phyloP scores from a whole-genome alignment of 2,329 filamentous ascomycete genomes.

The Xylaria sp. region DNA sequence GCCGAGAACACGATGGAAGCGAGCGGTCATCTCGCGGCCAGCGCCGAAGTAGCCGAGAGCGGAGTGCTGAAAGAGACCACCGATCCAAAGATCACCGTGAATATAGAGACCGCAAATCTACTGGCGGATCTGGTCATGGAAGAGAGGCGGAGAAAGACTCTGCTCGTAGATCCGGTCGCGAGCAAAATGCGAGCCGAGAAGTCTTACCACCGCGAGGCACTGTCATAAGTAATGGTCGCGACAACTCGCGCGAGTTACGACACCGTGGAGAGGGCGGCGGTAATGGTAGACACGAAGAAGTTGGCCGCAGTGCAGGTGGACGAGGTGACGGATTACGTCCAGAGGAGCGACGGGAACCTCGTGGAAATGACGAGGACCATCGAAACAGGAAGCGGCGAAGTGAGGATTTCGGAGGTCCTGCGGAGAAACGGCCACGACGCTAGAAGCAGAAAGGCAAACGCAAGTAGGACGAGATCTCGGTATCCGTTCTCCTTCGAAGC shows the following conservation, averaged over 20 bases:
- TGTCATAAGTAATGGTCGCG: conserved; percentile 25
- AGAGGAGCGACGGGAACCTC: conserved; percentile 33
- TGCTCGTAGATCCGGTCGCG: conserved; percentile 28
- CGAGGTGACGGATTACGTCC: conserved; percentile 34
- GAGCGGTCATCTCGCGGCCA: conserved; percentile 38
- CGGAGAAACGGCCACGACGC: conserved; percentile 51
- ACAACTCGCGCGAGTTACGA: conserved; percentile 29
- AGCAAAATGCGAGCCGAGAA: conserved; percentile 23
- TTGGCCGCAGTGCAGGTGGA: conserved; percentile 31
- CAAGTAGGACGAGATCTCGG: background rate
- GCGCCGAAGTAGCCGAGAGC: conserved; percentile 47
- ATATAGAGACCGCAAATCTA: conserved; percentile 29
- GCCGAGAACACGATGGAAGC: conserved; percentile 40
- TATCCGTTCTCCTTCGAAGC: background rate
- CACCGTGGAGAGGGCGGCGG: conserved; percentile 29
- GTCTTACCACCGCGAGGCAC: conserved; percentile 22
- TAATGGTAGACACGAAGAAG: conserved; percentile 31
- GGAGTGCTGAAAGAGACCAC: conserved; percentile 43
- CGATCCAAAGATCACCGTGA: conserved; percentile 34
- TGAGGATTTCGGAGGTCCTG: conserved; percentile 40
- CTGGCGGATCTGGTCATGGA: conserved; percentile 24
- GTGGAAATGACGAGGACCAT: conserved; percentile 35
- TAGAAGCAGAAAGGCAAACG: conserved; percentile 14
- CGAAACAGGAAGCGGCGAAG: conserved; percentile 41
- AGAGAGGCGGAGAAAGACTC: conserved; percentile 31